These are phyloP conservation scores for Lasiosphaeris hirsuta DNA, from an alignment of 495 filamentous ascomycete genomes.

Conservation along the genomic window DNA sequence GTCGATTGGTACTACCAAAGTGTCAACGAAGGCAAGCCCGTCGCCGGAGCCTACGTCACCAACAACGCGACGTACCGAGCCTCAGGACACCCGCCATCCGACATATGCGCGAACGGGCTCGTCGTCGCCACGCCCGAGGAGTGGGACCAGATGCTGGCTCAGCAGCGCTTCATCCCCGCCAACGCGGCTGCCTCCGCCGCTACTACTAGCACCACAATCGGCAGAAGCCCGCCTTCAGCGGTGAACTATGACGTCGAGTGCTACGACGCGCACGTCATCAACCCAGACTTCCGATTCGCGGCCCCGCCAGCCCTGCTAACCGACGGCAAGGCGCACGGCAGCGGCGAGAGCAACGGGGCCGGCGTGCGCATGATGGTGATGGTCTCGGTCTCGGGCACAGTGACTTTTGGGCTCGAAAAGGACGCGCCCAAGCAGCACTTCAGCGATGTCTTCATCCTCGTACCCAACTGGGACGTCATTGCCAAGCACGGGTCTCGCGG, in stretches of 20 bases:
- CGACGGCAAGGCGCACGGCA: background rate
- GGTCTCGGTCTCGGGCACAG: conserved; percentile 65
- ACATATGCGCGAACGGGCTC: conserved; percentile 47
- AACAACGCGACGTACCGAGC: conserved; percentile 29
- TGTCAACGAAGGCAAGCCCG: conserved; percentile 32
- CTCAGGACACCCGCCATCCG: conserved; percentile 33
- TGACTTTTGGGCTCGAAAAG: conserved; percentile 33
- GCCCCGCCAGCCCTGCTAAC: conserved; percentile 26
- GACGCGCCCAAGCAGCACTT: conserved; percentile 59
- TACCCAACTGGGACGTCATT: conserved; percentile 65
- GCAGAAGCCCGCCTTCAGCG: background rate
- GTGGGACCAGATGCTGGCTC: conserved; percentile 36
- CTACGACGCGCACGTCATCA: conserved; percentile 72
- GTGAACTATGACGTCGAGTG: conserved; percentile 58
- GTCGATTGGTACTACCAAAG: conserved; percentile 41
- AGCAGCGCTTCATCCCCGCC: conserved; percentile 26
- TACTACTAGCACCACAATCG: background rate
- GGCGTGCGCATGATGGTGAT: conserved; percentile 59
- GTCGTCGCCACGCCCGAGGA: conserved; percentile 33
- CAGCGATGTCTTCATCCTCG: conserved; percentile 70
- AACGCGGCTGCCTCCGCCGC: background rate
- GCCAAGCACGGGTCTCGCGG: conserved; percentile 30
- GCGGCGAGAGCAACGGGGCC: background rate
- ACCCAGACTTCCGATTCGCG: conserved; percentile 54
- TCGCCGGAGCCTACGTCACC: conserved; percentile 37